Conservation (phyloP, 371 early-diverging fungal species). For the Choanephora cucurbitarum region DNA sequence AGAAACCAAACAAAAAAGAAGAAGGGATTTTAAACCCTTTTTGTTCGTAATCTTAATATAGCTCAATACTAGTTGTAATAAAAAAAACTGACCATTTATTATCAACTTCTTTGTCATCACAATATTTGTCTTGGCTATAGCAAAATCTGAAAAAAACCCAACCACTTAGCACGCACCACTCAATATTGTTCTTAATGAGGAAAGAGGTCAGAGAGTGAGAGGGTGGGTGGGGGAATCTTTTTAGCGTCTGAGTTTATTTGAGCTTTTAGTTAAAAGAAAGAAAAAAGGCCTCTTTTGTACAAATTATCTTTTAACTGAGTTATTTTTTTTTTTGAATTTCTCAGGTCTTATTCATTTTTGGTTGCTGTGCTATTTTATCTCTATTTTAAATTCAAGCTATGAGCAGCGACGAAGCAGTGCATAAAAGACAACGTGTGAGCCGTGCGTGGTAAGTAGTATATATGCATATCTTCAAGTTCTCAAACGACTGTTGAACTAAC, state of each 20-base stretch:
- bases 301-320: not conserved
- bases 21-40: not conserved
- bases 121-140: too few species aligned
- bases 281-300: not conserved
- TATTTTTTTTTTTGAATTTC: not conserved
- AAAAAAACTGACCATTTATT: too few species aligned
- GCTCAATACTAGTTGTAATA: too few species aligned
- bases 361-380: slow-evolving; percentile 3
- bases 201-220: too few species aligned
- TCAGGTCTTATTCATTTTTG: not conserved
- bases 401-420: slow-evolving; percentile 16
- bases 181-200: too few species aligned
- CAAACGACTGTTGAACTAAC: not conserved
- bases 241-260: not conserved
- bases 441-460: slow-evolving; percentile 56
- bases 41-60: not conserved
- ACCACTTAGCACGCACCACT: too few species aligned
- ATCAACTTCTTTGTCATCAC: too few species aligned
- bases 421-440: slow-evolving; percentile 43
- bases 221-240: not conserved
- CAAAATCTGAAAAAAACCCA: too few species aligned
- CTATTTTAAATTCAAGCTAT: slow-evolving; percentile 2
- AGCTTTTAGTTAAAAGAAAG: not conserved
- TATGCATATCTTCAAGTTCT: too few species aligned
- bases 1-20: too few species aligned